Base-by-base conservation (phyloP, 2,329 filamentous ascomycete genomes). In the Pseudocercospora eumusae region DNA sequence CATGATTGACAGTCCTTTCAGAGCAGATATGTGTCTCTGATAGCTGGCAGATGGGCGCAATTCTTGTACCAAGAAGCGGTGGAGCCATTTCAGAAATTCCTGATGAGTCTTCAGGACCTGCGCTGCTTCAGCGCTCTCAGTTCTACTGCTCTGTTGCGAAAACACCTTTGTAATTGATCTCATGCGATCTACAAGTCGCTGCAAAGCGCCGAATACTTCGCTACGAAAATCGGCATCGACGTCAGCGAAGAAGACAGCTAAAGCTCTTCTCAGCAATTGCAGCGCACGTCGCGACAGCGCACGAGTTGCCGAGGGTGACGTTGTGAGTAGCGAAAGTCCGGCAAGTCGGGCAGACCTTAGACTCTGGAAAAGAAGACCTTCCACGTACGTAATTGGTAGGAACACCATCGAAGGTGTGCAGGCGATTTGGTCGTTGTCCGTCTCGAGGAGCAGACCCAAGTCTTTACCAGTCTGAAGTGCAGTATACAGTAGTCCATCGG, bases 181-280 rank as follows among this genome's bases (percentile, higher is more conserved):
- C 4, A 96, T 79, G 47, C 93, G 87, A 69, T 89, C 88, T 62
- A 93, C 85, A 74, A 98, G 86, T 68, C 88, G 87, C 64, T 91
- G 88, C 2, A 89, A 86, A 64, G 90, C 84, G 23, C 87, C 86
- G 25, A 93, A 82, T 1, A 96, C 82, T 68, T 96, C 91, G 61
- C 93, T 89, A 60, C 95, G 86, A 67, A 93, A 89, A 69, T 93
- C 92, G 5, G 93, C 88, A 73, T 97, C 92, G 0, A 90, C 87
- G 65, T 97, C 93, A 2, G 91, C 86, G 72, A 96, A 89, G 66
- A 93, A 86, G 15, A 88, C 84, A 0, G 84, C 82, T 3, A 98
- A 77, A 62, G 91, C 86, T 33, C 79, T 80, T 57, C 82, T 82
- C 2, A 98, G 78, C 11, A 89, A 81, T 2, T 77, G 74, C 2